Conservation (phyloP, 768 basidiomycete genomes). For the Chalciporus sphaerocephalus region DNA sequence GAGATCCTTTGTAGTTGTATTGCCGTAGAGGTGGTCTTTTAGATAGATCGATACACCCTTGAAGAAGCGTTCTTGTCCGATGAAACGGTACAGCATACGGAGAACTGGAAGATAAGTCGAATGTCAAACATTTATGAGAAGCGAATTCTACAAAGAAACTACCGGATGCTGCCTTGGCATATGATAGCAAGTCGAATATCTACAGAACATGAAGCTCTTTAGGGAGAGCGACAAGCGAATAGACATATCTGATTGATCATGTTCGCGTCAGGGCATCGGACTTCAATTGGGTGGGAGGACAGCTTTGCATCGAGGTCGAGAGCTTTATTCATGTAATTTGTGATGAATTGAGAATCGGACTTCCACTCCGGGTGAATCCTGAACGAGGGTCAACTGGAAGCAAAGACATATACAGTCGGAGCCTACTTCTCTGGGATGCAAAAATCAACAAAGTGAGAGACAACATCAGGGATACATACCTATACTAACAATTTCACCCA, state of each 20-base stretch:
- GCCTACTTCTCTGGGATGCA: conserved; percentile 48
- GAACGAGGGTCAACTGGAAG: conserved; percentile 7
- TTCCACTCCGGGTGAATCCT: conserved; percentile 86
- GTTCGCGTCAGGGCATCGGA: conserved; percentile 82
- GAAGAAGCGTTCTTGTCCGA: conserved; percentile 88
- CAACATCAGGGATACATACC: conserved; percentile 43
- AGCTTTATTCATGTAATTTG: conserved; percentile 67
- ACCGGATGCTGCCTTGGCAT: conserved; percentile 81
- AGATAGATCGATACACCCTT: conserved; percentile 89
- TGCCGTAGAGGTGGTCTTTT: conserved; percentile 81
- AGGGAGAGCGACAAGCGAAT: not conserved
- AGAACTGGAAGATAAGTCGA: conserved; percentile 72
- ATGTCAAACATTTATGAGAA: not conserved
- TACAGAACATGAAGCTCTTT: conserved; percentile 26
- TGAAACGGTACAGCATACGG: conserved; percentile 85
- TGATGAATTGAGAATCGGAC: conserved; percentile 75
- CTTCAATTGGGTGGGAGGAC: conserved; percentile 91
- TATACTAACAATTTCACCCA: conserved; percentile 84
- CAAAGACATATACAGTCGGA: not conserved
- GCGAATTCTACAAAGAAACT: conserved; percentile 7
- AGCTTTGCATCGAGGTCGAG: conserved; percentile 77
- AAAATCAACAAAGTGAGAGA: conserved; percentile 1
- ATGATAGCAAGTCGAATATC: conserved; percentile 88
- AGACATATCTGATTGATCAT: conserved; percentile 67
- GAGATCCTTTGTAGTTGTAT: conserved; percentile 79